Base-by-base conservation (phyloP, 1,284 basidiomycete species). In the Tausonia pullulans region DNA sequence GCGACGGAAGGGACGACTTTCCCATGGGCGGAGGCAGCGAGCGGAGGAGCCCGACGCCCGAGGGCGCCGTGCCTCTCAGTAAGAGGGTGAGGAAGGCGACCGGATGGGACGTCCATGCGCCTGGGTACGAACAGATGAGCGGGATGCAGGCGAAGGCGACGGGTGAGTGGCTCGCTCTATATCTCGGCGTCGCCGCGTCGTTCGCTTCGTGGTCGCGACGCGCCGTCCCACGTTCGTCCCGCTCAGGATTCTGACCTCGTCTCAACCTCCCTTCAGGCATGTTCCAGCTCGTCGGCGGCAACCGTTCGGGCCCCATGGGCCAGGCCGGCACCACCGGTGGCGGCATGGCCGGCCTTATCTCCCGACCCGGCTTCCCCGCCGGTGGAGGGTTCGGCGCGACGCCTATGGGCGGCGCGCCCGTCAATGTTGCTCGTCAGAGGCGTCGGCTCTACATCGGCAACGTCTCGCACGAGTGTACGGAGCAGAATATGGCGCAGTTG, bases 61-160 rank as follows among this genome's bases (percentile, higher is more conserved):
- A 90, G 71, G 88, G 87, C 56, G 84, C 85, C 10, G 78, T 86
- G 44, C 88, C 90, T 1, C 78, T 99, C 69, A 87, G 87, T 44
- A 90, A 95, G 74, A 81, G 94, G 66, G 86, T 85, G 72, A 81
- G 93, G 41, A 88, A 89, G 72, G 87, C 88, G 8, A 91, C 90
- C 61, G 88, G 90, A 41, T 99, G 96, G 95, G 92, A 98, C 76
- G 87, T 96, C 41, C 87, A 90, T 74, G 90, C 95, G 10, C 88
- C 89, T 11, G 94, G 94, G 27, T 98, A 96, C 70, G 94, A 98
- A 72, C 88, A 90, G 70, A 91, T 97, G 71, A 87, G 87, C 3
- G 92, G 94, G 13, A 83, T 93, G 80, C 91, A 97, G 74, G 95
- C 95, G 40, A 99, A 98, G 77, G 89, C 93, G 77, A 97, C 94